Evolutionary conservation across 2,329 filamentous ascomycete species (phyloP), one percentile per base, ranked within the genome.

Genomic region (Lecanoromycetidae sp.): DNA sequence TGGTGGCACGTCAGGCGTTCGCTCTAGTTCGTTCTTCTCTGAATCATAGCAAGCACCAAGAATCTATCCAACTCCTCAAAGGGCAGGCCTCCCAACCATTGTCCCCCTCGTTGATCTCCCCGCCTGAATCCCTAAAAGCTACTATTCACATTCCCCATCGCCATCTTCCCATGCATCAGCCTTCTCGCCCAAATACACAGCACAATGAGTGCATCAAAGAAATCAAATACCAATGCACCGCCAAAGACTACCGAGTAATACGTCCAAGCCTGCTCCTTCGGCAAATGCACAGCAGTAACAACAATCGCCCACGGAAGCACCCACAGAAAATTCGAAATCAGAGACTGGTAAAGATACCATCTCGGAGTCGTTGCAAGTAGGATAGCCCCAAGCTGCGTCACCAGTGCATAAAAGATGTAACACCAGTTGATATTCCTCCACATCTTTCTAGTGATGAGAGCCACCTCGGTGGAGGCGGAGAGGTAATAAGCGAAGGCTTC

Each of bases 261-360:
- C 0, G 69, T 77, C 81, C 80, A 85, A 0, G 81, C 79, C 55
- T 77, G 72, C 0, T 62, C 61, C 3, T 66, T 58, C 5, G 71
- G 68, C 37, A 81, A 61, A 2, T 62, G 46, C n/a, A 62, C 63
- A 4, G 63, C 66, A 42, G 71, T 74, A 50, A 74, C 77, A 0
- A 73, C 77, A 33, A 86, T 75, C 0, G 81, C 80, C 80, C 81
- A 86, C 0, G 80, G 81, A 2, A 87, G 61, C 0, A 85, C 79
- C 57, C 80, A 85, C 0, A 80, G 59, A 0, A 86, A 39, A 55
- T 85, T 86, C 5, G 79, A 82, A 0, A 66, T 71, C 1, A 86
- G 62, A 3, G 76, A 79, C 58, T 85, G 80, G 49, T 73, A 77
- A 0, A 85, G 66, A 57, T 84, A 86, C 80, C 78, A 85, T 2